Evolutionary conservation across 768 basidiomycete species (phyloP), one percentile per base, ranked within the genome.

Genomic region (Agrocybe pediades): DNA sequence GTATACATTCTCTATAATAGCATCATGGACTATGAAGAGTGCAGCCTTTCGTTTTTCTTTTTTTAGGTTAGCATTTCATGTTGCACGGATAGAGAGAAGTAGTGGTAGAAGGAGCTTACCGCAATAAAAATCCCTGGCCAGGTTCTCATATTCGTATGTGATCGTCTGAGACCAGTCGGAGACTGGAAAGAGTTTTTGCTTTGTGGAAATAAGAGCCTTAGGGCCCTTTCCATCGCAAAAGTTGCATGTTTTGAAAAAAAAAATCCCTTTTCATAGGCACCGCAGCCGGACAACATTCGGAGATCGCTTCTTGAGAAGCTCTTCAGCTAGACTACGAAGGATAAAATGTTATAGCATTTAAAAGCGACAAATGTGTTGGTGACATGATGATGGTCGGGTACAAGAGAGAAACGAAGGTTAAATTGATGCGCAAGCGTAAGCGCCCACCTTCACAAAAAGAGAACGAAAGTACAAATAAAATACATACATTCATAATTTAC

Each of bases 81-180:
- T 40, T 46, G 50, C 41, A 49, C 7, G 55, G 49, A 56, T 55
- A 50, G 48, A 49, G 39, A 39, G 20, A 44, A 51, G 39, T 36
- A 36, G 33, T n/a, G 50, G 54, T 42, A 51, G 45, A 47, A 51
- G 40, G 39, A 49, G 51, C 55, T 51, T 21, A 56, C 55, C 41
- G n/a, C 33, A 55, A 55, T 55, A 44, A 29, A 50, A 49, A 55
- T 42, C 26, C 36, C 48, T 55, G 49, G 27, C 48, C 54, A 46
- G 42, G 43, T 50, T 49, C 25, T 29, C 21, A 44, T 23, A n/a
- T n/a, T n/a, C n/a, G n/a, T n/a, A 36, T 36, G 5, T 36, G 33
- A 36, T n/a, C 13, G 13, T 36, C 5, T n/a, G 29, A 30, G 29
- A 36, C 6, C 33, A n/a, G n/a, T n/a, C n/a, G n/a, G n/a, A n/a